These are phyloP conservation scores for Yarrowia sp. DNA, from an alignment of 805 yeast species.

Conservation along the genomic window DNA sequence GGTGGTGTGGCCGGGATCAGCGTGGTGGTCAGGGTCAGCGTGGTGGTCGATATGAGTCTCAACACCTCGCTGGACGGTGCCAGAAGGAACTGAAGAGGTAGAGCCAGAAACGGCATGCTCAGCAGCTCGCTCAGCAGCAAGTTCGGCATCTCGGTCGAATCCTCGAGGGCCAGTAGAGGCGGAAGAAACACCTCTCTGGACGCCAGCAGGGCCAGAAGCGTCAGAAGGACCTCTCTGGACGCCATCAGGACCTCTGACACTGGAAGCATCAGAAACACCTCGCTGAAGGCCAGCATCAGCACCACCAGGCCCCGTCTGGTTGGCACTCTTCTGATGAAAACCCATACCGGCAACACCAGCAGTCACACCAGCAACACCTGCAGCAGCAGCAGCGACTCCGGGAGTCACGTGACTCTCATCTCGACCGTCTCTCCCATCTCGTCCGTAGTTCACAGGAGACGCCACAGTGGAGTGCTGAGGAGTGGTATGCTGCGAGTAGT, in stretches of 20 bases:
- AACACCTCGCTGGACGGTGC: neutral
- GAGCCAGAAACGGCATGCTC: too few relatives aligned
- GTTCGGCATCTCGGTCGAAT: too few relatives aligned
- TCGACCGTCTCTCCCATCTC: too few relatives aligned
- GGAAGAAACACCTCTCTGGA: too few relatives aligned
- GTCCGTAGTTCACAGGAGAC: neutral
- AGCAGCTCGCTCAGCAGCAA: too few relatives aligned
- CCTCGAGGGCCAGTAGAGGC: too few relatives aligned
- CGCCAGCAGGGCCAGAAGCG: too few relatives aligned
- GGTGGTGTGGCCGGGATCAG: neutral
- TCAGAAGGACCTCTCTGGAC: too few relatives aligned
- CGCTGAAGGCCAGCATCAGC: too few relatives aligned
- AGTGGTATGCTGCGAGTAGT: constrained; percentile 15
- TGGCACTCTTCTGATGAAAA: constrained; percentile 5
- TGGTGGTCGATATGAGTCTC: neutral
- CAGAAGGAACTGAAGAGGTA: too few relatives aligned
- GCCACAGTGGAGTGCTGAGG: neutral
- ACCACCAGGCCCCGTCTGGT: neutral
- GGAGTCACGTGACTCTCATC: neutral
- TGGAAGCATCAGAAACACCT: too few relatives aligned
- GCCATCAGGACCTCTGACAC: too few relatives aligned
- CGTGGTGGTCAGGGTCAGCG: neutral
- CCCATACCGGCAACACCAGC: constrained; percentile 15
- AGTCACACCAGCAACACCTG: constrained; percentile 7
- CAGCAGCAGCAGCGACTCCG: constrained; percentile 8